Percentiles rank a stretch among this genome's conserved stretches.
Evolutionary conservation across 805 yeast genomes (phyloP).

Genomic region (Debaryomyces hansenii): DNA sequence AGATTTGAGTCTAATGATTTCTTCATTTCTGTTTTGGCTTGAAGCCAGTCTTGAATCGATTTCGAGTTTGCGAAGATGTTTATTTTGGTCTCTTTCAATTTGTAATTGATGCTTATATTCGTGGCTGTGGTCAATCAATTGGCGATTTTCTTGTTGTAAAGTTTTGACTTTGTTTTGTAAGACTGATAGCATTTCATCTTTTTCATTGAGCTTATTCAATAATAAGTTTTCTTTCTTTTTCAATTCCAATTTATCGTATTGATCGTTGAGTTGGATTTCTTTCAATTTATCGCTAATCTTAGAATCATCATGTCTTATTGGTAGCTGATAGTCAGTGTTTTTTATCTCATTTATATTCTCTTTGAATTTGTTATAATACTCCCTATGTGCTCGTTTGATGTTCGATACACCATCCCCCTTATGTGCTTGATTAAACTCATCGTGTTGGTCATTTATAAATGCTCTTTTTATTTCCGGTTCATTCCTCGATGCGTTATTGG

Average conservation of each 20-base stretch:
- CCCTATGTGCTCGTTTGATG: neutral
- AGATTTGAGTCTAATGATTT: neutral
- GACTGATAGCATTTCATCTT: constrained; percentile 1
- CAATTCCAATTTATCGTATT: neutral
- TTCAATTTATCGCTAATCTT: neutral
- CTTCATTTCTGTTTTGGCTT: neutral
- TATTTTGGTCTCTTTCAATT: neutral
- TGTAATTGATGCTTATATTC: constrained; percentile 1
- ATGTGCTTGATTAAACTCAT: neutral
- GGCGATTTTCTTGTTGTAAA: constrained; percentile 6
- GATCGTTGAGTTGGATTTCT: neutral
- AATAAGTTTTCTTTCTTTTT: constrained; percentile 2
- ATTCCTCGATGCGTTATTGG: neutral
- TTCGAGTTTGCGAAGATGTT: neutral
- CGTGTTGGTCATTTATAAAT: neutral
- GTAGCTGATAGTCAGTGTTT: constrained; percentile 19
- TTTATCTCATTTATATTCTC: constrained; percentile 22
- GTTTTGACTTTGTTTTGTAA: constrained; percentile 2
- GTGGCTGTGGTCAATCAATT: constrained; percentile 1
- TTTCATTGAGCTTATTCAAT: constrained; percentile 3
- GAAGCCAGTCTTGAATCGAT: neutral
- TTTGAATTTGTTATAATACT: constrained; percentile 18
- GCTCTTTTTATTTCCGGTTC: neutral
- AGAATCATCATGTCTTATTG: constrained; percentile 4
- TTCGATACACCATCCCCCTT: too few species aligned